Evolutionary conservation across 768 basidiomycete species (phyloP).

Genomic region (Boletus tylopilopsis): DNA sequence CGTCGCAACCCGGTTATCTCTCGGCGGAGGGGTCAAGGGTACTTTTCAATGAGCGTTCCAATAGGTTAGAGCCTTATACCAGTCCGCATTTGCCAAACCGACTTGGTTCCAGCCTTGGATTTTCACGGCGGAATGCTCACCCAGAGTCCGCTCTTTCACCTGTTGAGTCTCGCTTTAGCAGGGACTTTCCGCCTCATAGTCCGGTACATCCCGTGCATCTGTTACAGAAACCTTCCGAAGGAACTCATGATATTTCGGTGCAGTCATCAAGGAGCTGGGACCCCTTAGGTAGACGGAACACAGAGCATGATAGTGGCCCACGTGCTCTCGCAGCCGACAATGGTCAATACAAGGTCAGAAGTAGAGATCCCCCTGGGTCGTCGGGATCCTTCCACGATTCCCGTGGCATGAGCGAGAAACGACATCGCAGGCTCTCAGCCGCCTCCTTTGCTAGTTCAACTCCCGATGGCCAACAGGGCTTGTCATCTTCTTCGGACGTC

Average conservation of each 20-base stretch:
- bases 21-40: constrained; percentile 62
- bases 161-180: constrained; percentile 42
- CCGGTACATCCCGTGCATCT: constrained; percentile 46
- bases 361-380: constrained; percentile 14
- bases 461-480: constrained; percentile 19
- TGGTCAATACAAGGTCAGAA: constrained; percentile 16
- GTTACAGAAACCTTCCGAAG: constrained; percentile 50
- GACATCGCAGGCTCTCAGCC: constrained; percentile 21
- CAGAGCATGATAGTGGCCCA: constrained; percentile 15
- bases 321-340: constrained; percentile 12
- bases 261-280: constrained; percentile 22
- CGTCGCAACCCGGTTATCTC: constrained; percentile 41
- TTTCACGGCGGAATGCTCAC: constrained; percentile 40
- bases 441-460: constrained; percentile 21
- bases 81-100: constrained; percentile 45
- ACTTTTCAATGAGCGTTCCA: constrained; percentile 95
- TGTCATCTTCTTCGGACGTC: constrained; percentile 20
- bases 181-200: constrained; percentile 45
- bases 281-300: constrained; percentile 13
- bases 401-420: constrained; percentile 17
- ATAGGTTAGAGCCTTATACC: constrained; percentile 81
- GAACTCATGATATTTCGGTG: constrained; percentile 10
- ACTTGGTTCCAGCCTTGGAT: constrained; percentile 33
- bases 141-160: constrained; percentile 38
- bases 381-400: constrained; percentile 14